These are phyloP conservation scores for Stagonosporopsis cucurbitacearum DNA, from an alignment of 2,329 filamentous ascomycete species.

Conservation along the genomic window DNA sequence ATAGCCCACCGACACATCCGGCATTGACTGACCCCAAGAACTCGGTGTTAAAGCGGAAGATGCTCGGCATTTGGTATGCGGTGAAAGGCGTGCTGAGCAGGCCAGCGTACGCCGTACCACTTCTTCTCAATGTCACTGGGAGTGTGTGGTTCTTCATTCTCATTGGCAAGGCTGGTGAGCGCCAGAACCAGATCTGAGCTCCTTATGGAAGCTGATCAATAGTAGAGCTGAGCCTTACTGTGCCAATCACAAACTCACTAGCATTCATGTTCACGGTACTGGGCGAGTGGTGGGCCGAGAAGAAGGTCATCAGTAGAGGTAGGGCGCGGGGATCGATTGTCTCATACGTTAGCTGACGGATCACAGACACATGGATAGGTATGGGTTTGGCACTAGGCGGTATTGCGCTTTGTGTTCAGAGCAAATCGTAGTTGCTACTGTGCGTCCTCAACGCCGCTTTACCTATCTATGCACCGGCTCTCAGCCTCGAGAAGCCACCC, in stretches of 20 bases:
- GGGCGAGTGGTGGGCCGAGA: slow-evolving; percentile 93
- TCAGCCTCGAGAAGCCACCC: slow-evolving; percentile 78
- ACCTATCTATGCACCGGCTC: slow-evolving; percentile 28
- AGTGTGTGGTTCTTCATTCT: slow-evolving; percentile 97
- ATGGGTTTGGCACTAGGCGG: slow-evolving; percentile 80
- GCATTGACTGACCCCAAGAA: slow-evolving; percentile 46
- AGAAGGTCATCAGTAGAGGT: slow-evolving; percentile 86
- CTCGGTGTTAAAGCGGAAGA: slow-evolving; percentile 67
- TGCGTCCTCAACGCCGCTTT: background rate
- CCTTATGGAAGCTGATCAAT: slow-evolving; percentile 11
- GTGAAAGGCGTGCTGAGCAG: slow-evolving; percentile 80
- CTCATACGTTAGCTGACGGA: slow-evolving; percentile 11
- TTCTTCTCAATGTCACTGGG: slow-evolving; percentile 87
- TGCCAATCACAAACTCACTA: slow-evolving; percentile 92
- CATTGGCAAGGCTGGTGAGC: slow-evolving; percentile 87
- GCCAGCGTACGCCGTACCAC: slow-evolving; percentile 81
- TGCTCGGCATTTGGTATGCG: slow-evolving; percentile 72
- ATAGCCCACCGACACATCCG: slow-evolving; percentile 60
- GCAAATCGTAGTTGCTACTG: slow-evolving; percentile 44
- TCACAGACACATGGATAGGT: slow-evolving; percentile 78
- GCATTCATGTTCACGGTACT: slow-evolving; percentile 96
- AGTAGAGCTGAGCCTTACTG: slow-evolving; percentile 85
- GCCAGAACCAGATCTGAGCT: background rate
- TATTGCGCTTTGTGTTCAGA: slow-evolving; percentile 82
- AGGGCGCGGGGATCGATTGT: slow-evolving; percentile 41